phyloP scores from a whole-genome alignment of 176 grass and related monocot genomes.

The Pontederia crassipes region DNA sequence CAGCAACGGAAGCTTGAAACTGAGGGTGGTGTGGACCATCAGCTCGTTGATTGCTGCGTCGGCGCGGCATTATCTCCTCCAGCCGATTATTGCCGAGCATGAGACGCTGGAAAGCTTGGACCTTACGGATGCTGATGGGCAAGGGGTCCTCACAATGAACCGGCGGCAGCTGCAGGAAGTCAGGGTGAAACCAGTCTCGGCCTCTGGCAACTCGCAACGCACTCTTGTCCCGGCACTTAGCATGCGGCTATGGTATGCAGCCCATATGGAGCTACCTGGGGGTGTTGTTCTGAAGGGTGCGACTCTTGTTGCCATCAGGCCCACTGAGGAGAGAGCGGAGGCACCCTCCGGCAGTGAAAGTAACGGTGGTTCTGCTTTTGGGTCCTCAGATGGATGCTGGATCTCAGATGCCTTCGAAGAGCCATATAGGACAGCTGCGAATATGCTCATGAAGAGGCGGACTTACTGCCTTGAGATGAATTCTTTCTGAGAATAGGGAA shows the following conservation, averaged over 20 bases:
- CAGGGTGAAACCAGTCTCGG: background rate
- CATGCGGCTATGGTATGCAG: conserved; percentile 1
- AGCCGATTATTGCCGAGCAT: conserved; percentile 1
- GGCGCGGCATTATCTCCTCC: conserved; percentile 1
- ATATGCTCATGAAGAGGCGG: background rate
- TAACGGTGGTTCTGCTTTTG: background rate
- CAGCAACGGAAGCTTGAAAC: conserved; percentile 6
- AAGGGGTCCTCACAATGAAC: conserved; percentile 2
- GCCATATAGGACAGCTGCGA: background rate
- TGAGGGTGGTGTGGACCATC: conserved; percentile 1
- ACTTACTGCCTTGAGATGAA: conserved; percentile 10
- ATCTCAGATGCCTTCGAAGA: conserved; percentile 1
- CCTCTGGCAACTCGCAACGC: background rate
- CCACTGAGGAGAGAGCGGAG: background rate
- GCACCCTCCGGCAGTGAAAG: background rate
- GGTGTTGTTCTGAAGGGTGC: background rate
- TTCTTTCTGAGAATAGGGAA: conserved; percentile 1
- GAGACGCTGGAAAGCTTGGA: conserved; percentile 2
- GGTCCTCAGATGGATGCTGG: conserved; percentile 3
- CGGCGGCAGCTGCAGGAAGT: conserved; percentile 2
- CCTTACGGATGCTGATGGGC: background rate
- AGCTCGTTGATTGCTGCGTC: conserved; percentile 2
- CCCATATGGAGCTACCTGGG: background rate
- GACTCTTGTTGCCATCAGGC: background rate
- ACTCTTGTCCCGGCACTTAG: background rate